Conservation (phyloP, 2,329 filamentous ascomycete genomes). For the Grosmannia penicillata region DNA sequence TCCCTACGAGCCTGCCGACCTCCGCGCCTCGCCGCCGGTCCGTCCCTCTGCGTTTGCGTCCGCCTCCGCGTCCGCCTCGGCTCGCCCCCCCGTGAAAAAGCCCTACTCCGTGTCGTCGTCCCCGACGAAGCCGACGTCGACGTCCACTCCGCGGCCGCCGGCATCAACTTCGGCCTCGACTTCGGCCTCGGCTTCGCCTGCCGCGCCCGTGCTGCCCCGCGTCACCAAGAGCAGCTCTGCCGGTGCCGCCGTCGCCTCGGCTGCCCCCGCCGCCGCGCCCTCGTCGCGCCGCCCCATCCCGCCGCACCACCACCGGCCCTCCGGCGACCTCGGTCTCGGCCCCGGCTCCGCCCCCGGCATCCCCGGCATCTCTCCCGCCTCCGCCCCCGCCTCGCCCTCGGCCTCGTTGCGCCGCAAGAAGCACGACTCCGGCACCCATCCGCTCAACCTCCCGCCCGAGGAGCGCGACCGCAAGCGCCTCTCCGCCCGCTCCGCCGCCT, state of each 20-base stretch:
- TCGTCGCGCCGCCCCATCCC: too few relatives aligned
- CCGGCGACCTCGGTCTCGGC: slow-evolving; percentile 1
- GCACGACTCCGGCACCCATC: slow-evolving; percentile 60
- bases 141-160: too few relatives aligned
- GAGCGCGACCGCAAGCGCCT: slow-evolving; percentile 70
- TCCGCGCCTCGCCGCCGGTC: too few relatives aligned
- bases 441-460: slow-evolving; percentile 80
- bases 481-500: too few relatives aligned
- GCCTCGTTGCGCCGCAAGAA: slow-evolving; percentile 30
- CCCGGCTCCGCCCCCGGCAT: neutral
- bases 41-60: neutral
- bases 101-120: slow-evolving; percentile 8
- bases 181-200: slow-evolving; percentile 8
- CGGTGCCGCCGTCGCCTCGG: too few relatives aligned
- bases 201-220: slow-evolving; percentile 7
- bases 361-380: too few relatives aligned
- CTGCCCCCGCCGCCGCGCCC: too few relatives aligned
- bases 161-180: too few relatives aligned
- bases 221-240: too few relatives aligned
- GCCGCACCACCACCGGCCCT: slow-evolving; percentile 9
- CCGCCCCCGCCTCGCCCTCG: neutral
- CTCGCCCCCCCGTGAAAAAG: slow-evolving; percentile 21
- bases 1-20: too few relatives aligned
- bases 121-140: slow-evolving; percentile 19
- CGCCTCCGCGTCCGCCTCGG: neutral